A percentile compares a stretch with the other conserved stretches of the same genome.
Evolutionary conservation across 306 rosid species (phyloP).

Genomic region (Medicago truncatula): MtrunA17r5.0-ANR NC_053045.1:42699501-42700000

Average conservation of each 20-base stretch:
- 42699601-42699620: neutral
- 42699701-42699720: conserved; percentile 44
- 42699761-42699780: conserved; percentile 27
- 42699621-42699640: conserved; percentile 11
- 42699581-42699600: neutral
- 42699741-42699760: conserved; percentile 21
- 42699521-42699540: too few relatives aligned
- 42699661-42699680: neutral
- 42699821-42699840: conserved; percentile 50
- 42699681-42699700: conserved; percentile 26
- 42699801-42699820: conserved; percentile 73
- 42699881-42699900: conserved; percentile 31
- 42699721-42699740: conserved; percentile 22
- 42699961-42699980: neutral
- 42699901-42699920: neutral
- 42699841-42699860: conserved; percentile 47
- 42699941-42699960: neutral
- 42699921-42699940: neutral
- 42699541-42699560: too few relatives aligned
- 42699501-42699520: too few relatives aligned
- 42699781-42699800: conserved; percentile 55
- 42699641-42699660: conserved; percentile 36
- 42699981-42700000: neutral
- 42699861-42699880: conserved; percentile 31
- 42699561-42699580: neutral